phyloP scores from a whole-genome alignment of 2,329 filamentous ascomycete genomes.

The Nigrograna mackinnonii region DNA sequence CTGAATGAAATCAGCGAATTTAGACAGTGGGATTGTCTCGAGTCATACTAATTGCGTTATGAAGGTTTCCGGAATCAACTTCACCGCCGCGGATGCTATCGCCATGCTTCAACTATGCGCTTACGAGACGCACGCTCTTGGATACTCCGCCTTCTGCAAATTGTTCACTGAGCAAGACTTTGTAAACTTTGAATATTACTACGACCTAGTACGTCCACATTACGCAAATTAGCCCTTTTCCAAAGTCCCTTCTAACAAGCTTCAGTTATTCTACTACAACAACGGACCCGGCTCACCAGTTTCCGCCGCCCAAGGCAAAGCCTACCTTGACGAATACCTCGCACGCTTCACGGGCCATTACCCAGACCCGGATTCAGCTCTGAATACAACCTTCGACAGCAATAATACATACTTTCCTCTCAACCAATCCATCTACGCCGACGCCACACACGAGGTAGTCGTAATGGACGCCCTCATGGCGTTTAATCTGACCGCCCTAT shows the following conservation, averaged over 20 bases:
- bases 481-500: constrained; percentile 34
- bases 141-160: constrained; percentile 47
- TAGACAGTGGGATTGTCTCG: too few relatives aligned
- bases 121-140: constrained; percentile 42
- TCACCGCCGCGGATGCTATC: constrained; percentile 39
- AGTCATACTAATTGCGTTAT: too few relatives aligned
- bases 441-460: constrained; percentile 49
- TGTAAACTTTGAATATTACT: constrained; percentile 49
- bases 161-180: constrained; percentile 49
- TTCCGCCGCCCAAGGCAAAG: constrained; percentile 35
- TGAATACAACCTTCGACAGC: constrained; percentile 42
- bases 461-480: constrained; percentile 31
- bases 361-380: constrained; percentile 19
- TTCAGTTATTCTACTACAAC: constrained; percentile 35
- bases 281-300: constrained; percentile 34
- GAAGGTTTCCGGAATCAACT: constrained; percentile 23
- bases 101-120: constrained; percentile 45
- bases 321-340: constrained; percentile 31
- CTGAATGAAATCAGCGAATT: too few relatives aligned
- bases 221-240: background rate
- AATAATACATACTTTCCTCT: constrained; percentile 48
- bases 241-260: too few relatives aligned
- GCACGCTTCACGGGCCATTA: constrained; percentile 29
- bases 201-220: too few relatives aligned
- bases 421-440: constrained; percentile 47